These are phyloP conservation scores for Globisporangium barbulae DNA, from an alignment of 352 stramenopile species.

Conservation along the genomic window DNA sequence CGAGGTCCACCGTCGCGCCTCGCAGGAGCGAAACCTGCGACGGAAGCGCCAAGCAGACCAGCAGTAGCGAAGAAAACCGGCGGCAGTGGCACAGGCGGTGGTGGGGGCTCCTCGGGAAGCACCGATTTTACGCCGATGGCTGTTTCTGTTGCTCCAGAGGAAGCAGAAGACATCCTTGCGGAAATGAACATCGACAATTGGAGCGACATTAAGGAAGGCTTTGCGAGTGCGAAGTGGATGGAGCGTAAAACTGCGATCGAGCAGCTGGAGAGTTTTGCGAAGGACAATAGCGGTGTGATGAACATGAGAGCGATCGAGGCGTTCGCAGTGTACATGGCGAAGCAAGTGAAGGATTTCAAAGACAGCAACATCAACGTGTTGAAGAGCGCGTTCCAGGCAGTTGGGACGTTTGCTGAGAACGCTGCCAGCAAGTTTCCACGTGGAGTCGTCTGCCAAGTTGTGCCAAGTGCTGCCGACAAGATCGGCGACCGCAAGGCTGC, in stretches of 20 bases:
- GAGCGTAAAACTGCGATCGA: constrained; percentile 81
- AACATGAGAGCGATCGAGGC: constrained; percentile 66
- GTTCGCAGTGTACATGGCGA: constrained; percentile 65
- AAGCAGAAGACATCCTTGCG: constrained; percentile 56
- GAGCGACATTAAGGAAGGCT: constrained; percentile 45
- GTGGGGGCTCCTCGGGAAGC: constrained; percentile 15
- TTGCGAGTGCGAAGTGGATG: constrained; percentile 78
- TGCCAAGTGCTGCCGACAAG: constrained; percentile 74
- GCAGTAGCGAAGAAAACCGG: constrained; percentile 26
- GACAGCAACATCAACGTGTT: constrained; percentile 90
- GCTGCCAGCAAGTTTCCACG: constrained; percentile 61
- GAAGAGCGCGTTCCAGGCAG: constrained; percentile 79
- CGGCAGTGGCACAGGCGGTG: constrained; percentile 15
- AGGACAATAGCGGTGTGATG: constrained; percentile 47
- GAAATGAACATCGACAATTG: constrained; percentile 66
- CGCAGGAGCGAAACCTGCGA: constrained; percentile 37
- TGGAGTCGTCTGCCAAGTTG: constrained; percentile 65
- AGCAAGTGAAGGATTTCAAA: constrained; percentile 85
- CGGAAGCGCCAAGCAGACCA: constrained; percentile 26
- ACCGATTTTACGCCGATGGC: constrained; percentile 64
- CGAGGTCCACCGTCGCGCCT: constrained; percentile 48
- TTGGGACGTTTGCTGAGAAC: constrained; percentile 67
- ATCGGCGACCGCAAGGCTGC: constrained; percentile 79
- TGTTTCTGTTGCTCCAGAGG: constrained; percentile 58
- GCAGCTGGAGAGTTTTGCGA: constrained; percentile 54